These are phyloP conservation scores for Ganoderma lucidum DNA, from an alignment of 1,284 basidiomycete genomes.

Conservation along the genomic window DNA sequence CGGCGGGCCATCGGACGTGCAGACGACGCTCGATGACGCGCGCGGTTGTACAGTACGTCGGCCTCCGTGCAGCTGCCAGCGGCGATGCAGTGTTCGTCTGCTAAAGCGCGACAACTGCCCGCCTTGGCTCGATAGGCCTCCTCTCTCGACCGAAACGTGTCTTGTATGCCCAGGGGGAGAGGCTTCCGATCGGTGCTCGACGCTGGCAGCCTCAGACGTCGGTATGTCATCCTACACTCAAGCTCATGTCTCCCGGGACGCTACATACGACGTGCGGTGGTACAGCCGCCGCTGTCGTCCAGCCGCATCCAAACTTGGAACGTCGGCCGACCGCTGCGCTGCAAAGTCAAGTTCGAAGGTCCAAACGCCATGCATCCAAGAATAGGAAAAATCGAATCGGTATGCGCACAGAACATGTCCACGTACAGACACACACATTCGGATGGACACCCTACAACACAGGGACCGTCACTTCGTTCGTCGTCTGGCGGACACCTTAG, in stretches of 20 bases:
- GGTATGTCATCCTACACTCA: neutral
- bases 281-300: neutral
- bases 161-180: neutral
- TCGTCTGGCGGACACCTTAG: conserved; percentile 40
- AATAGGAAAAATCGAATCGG: neutral
- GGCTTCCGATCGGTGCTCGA: neutral
- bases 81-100: neutral
- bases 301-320: neutral
- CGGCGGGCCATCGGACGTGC: neutral
- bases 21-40: neutral
- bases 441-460: neutral
- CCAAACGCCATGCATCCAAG: conserved; percentile 3
- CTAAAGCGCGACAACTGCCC: neutral
- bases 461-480: neutral
- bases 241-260: neutral
- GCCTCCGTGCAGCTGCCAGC: neutral
- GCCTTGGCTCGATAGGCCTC: neutral
- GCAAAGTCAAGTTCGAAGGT: neutral
- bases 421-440: neutral
- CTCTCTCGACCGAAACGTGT: neutral
- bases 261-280: neutral
- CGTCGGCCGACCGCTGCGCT: neutral
- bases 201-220: neutral
- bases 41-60: neutral
- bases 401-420: neutral